phyloP scores from a whole-genome alignment of 108 stramenopile species.

The Skeletonema tropicum region DNA sequence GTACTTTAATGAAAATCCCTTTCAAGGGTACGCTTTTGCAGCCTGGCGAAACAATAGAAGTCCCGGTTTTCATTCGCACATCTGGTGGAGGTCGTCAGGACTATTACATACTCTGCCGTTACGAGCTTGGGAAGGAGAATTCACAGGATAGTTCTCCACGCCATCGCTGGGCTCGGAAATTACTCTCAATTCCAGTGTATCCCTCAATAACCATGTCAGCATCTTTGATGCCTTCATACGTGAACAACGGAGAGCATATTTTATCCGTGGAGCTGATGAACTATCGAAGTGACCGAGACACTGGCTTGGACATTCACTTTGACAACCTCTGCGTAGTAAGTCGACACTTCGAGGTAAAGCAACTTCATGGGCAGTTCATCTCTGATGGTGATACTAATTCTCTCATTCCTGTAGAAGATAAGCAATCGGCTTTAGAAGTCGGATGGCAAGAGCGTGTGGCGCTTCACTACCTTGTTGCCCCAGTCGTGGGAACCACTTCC shows the following conservation, averaged over 20 bases:
- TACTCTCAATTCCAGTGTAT: slow-evolving; percentile 75
- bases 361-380: slow-evolving; percentile 63
- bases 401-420: slow-evolving; percentile 13
- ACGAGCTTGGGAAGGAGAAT: slow-evolving; percentile 55
- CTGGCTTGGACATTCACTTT: slow-evolving; percentile 57
- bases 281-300: slow-evolving; percentile 75
- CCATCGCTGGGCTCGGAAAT: slow-evolving; percentile 70
- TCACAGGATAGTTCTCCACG: slow-evolving; percentile 16
- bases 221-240: slow-evolving; percentile 63
- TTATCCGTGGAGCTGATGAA: slow-evolving; percentile 84
- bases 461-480: slow-evolving; percentile 68
- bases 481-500: slow-evolving; percentile 26
- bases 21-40: slow-evolving; percentile 47
- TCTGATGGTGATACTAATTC: slow-evolving; percentile 9
- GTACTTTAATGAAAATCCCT: slow-evolving; percentile 77
- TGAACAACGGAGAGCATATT: slow-evolving; percentile 63
- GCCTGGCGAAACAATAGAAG: slow-evolving; percentile 76
- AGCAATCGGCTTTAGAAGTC: slow-evolving; percentile 43
- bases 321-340: slow-evolving; percentile 73
- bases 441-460: slow-evolving; percentile 84
- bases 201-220: slow-evolving; percentile 75
- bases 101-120: slow-evolving; percentile 84
- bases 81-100: slow-evolving; percentile 71
- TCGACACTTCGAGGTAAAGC: slow-evolving; percentile 64
- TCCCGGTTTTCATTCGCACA: slow-evolving; percentile 76